Conservation (phyloP, 2,329 filamentous ascomycete genomes). For the Emericellopsis cladophorae region DNA sequence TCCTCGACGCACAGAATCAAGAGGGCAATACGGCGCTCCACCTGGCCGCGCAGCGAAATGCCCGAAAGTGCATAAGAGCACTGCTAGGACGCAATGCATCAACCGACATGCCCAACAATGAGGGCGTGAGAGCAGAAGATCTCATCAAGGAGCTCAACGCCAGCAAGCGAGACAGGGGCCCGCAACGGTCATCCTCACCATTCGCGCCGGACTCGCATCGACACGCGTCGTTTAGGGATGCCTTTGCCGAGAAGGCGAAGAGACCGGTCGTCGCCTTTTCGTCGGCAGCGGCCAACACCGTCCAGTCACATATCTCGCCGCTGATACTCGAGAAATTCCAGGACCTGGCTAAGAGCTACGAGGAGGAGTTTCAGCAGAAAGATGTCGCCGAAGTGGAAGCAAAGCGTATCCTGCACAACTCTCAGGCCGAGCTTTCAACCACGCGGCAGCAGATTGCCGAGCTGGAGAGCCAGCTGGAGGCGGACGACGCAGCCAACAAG, state of each 20-base stretch:
- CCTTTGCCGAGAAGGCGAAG: constrained; percentile 23
- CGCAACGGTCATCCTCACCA: constrained; percentile 64
- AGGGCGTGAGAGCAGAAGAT: constrained; percentile 74
- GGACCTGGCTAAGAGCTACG: constrained; percentile 57
- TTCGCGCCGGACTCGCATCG: constrained; percentile 51
- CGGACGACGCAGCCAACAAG: constrained; percentile 39
- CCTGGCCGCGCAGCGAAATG: constrained; percentile 66
- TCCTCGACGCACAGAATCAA: constrained; percentile 73
- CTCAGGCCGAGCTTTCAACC: constrained; percentile 52
- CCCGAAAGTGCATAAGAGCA: constrained; percentile 78
- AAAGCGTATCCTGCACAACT: constrained; percentile 50
- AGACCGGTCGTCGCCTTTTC: constrained; percentile 32
- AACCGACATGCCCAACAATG: constrained; percentile 69
- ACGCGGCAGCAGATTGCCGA: constrained; percentile 47
- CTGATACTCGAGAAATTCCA: constrained; percentile 61
- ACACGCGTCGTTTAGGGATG: constrained; percentile 40
- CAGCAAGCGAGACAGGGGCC: constrained; percentile 50
- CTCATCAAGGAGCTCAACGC: constrained; percentile 68
- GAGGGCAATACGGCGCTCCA: constrained; percentile 80
- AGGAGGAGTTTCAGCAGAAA: constrained; percentile 64
- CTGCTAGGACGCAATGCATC: constrained; percentile 68
- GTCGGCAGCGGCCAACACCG: constrained; percentile 54
- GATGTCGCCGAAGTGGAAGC: constrained; percentile 57
- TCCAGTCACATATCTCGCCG: constrained; percentile 56
- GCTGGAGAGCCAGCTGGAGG: constrained; percentile 40